A percentile compares a stretch with the other conserved stretches of the same genome.
These are phyloP conservation scores for Ulmus americana DNA, from an alignment of 331 rosid genomes.

Conservation along the genomic window DNA sequence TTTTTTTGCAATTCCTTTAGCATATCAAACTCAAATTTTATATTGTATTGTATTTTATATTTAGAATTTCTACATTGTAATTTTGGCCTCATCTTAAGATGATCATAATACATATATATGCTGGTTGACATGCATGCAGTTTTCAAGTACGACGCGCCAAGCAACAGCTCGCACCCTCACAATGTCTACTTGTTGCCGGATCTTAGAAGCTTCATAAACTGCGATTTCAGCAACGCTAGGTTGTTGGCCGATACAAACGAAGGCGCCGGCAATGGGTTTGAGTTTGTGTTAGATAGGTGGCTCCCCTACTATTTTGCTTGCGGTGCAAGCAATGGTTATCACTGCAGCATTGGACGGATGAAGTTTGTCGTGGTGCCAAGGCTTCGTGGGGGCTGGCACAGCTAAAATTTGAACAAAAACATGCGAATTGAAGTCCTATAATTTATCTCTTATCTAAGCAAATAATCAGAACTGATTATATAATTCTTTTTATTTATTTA, in stretches of 20 bases:
- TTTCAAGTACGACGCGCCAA: conserved; percentile 68
- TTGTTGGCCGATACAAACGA: conserved; percentile 36
- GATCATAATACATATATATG: not conserved
- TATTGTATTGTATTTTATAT: too few relatives aligned
- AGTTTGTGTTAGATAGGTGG: conserved; percentile 41
- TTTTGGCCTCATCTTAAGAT: too few relatives aligned
- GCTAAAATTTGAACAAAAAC: too few relatives aligned
- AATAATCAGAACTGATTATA: too few relatives aligned
- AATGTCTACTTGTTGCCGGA: conserved; percentile 48
- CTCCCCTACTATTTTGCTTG: conserved; percentile 63
- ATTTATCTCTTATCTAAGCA: too few relatives aligned
- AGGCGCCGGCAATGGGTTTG: conserved; percentile 54
- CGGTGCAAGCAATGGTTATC: conserved; percentile 47
- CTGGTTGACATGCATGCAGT: conserved; percentile 25
- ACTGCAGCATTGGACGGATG: conserved; percentile 62
- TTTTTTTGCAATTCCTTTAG: too few relatives aligned
- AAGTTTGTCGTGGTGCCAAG: conserved; percentile 60
- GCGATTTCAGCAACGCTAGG: conserved; percentile 43
- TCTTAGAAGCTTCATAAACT: conserved; percentile 37
- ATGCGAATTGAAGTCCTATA: too few relatives aligned
- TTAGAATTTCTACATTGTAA: too few relatives aligned
- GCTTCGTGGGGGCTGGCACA: conserved; percentile 20
- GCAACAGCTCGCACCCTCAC: conserved; percentile 35
- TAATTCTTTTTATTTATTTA: too few relatives aligned
- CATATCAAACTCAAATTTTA: too few relatives aligned